These are phyloP conservation scores for Exophiala calicioides DNA, from an alignment of 2,329 filamentous ascomycete genomes.

Conservation along the genomic window DNA sequence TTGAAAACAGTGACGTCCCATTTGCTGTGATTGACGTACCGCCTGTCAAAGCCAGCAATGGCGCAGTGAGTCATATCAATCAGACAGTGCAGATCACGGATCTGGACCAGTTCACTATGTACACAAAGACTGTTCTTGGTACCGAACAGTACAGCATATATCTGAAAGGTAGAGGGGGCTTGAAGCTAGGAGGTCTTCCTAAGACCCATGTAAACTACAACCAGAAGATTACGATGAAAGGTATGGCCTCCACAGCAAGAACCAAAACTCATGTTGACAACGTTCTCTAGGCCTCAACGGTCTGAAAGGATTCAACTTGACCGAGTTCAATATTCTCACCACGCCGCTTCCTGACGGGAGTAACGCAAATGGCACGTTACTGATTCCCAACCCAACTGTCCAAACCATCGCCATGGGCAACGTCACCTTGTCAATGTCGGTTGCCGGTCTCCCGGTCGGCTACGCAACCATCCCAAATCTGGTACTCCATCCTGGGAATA, in stretches of 20 bases:
- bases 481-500: conserved; percentile 56
- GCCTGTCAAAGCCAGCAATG: conserved; percentile 44
- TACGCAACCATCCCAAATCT: conserved; percentile 53
- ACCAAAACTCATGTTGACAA: conserved; percentile 2
- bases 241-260: conserved; percentile 37
- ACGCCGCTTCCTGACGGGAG: conserved; percentile 44
- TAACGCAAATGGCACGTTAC: conserved; percentile 57
- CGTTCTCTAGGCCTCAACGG: conserved; percentile 56
- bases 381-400: conserved; percentile 62
- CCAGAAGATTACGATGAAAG: conserved; percentile 59
- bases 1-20: conserved; percentile 43
- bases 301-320: conserved; percentile 54
- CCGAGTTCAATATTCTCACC: conserved; percentile 49
- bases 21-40: conserved; percentile 53
- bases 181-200: conserved; percentile 55
- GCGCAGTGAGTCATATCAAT: conserved; percentile 44
- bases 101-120: conserved; percentile 51
- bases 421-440: conserved; percentile 55
- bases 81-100: conserved; percentile 48
- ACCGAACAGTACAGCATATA: conserved; percentile 53
- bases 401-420: conserved; percentile 61
- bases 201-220: conserved; percentile 56
- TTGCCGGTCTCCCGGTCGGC: conserved; percentile 52
- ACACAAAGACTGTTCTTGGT: conserved; percentile 50
- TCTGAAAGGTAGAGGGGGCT: conserved; percentile 53